Conservation (phyloP, 169 alveolate genomes). For the Eimeria tenella region DNA sequence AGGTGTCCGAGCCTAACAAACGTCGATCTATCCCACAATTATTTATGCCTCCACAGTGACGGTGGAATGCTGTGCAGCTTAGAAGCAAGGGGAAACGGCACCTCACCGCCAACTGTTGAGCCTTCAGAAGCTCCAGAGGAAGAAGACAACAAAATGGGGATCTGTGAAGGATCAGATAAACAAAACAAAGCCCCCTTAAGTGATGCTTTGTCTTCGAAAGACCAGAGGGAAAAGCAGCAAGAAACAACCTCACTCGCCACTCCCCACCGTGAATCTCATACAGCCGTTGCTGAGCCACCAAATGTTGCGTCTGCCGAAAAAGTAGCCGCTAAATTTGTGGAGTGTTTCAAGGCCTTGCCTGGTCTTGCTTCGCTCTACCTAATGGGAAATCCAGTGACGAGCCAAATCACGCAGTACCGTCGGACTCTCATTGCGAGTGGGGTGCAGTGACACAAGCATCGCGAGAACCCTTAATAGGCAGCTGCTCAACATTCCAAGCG, state of each 20-base stretch:
- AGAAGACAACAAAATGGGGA: neutral
- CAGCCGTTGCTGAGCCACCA: neutral
- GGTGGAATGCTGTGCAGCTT: neutral
- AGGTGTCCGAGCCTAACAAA: constrained; percentile 87
- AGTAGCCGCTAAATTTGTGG: constrained; percentile 25
- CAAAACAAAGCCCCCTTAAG: neutral
- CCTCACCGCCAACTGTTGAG: neutral
- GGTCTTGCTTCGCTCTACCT: constrained; percentile 31
- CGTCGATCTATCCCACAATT: constrained; percentile 91
- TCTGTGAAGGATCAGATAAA: neutral
- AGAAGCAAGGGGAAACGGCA: neutral
- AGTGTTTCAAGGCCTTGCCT: constrained; percentile 43
- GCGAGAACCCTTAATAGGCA: neutral
- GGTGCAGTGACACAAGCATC: neutral
- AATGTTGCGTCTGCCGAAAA: neutral
- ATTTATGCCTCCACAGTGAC: constrained; percentile 14
- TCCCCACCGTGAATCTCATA: neutral
- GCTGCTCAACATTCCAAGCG: too few relatives aligned
- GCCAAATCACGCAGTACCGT: constrained; percentile 49
- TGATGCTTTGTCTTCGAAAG: neutral
- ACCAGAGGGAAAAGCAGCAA: neutral
- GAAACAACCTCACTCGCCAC: neutral
- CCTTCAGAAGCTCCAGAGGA: neutral
- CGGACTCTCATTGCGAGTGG: constrained; percentile 43
- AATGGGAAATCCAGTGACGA: constrained; percentile 55